Percentiles rank a stretch among this genome's conserved stretches.
Conservation (phyloP, 306 rosid genomes). For the Sesbania bispinosa region DNA sequence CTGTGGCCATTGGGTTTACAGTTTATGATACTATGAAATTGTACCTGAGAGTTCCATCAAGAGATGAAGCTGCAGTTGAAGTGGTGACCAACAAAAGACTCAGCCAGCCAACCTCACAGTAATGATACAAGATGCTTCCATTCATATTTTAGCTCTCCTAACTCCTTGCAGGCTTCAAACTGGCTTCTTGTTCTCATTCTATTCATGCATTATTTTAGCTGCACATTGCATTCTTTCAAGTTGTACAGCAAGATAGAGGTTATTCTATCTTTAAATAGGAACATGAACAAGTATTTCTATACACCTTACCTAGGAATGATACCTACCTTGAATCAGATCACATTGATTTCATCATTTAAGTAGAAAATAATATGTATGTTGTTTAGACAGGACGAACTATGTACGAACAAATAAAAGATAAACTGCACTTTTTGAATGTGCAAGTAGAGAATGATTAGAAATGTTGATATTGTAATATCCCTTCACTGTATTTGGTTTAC, state of each 20-base stretch:
- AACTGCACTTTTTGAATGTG: constrained; percentile 17
- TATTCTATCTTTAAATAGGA: constrained; percentile 19
- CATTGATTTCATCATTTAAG: constrained; percentile 25
- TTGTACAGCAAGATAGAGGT: constrained; percentile 30
- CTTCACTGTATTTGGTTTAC: constrained; percentile 16
- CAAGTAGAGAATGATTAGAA: constrained; percentile 8
- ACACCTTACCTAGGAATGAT: constrained; percentile 2
- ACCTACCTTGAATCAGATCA: background rate
- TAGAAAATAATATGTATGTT: constrained; percentile 3
- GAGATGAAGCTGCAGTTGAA: constrained; percentile 66
- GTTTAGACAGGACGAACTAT: constrained; percentile 23
- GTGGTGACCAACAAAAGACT: constrained; percentile 50
- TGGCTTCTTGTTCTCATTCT: constrained; percentile 22
- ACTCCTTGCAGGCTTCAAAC: constrained; percentile 27
- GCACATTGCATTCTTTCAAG: constrained; percentile 60
- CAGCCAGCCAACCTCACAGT: constrained; percentile 41
- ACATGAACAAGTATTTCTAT: constrained; percentile 17
- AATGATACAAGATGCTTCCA: constrained; percentile 20
- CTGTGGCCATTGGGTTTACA: constrained; percentile 97
- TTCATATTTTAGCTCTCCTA: background rate
- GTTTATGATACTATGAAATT: constrained; percentile 77
- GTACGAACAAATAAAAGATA: constrained; percentile 26
- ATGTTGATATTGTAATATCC: background rate
- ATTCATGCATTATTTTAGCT: constrained; percentile 21
- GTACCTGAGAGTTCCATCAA: constrained; percentile 73